Evolutionary conservation across 495 filamentous ascomycete genomes (phyloP), one percentile per base, ranked within the genome.

Genomic region (Aspergillus nanangensis): DNA sequence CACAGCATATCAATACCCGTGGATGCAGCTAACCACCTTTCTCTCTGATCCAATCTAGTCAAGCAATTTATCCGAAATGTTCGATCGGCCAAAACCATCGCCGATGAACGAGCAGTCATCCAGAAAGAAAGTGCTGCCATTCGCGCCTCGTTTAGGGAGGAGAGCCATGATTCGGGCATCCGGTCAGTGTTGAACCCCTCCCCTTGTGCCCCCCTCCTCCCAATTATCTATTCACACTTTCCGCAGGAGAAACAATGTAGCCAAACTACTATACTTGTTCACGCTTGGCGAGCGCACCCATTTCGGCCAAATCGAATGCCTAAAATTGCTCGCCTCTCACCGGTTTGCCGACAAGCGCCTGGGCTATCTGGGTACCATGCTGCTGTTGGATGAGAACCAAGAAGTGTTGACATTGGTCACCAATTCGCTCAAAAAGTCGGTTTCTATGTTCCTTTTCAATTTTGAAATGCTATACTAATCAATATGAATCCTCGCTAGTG

Each of bases 51-150:
- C 15, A 20, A n/a, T 29, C 32, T 35, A 96, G 92, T 98, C 65
- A 98, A 98, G 73, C 92, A 96, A 76, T 98, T 98, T 73, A 98
- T 98, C 70, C 90, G 93, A 62, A 96, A 95, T 74, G 93, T 98
- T 53, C 88, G 93, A 60, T 91, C 92, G 35, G 88, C 93, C 41
- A 98, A 98, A 78, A 98, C 93, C 23, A 93, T 98, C 61, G 94
- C 94, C 60, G 93, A 98, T 68, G 93, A 98, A 75, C 82, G 93
- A 57, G 90, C 91, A 19, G 93, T 97, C 20, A 93, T 98, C 47
- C 93, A 97, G 58, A 98, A 98, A 66, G 93, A 98, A 72, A 97
- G 93, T 69, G 94, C 93, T 42, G 86, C 91, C 37, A 97, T 98
- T 58, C 77, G 93, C 66, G 88, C 93, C 48, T 96, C 91, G 61